Evolutionary conservation across 2,329 filamentous ascomycete species (phyloP).

Genomic region (Aspergillus pseudoterreus): DNA sequence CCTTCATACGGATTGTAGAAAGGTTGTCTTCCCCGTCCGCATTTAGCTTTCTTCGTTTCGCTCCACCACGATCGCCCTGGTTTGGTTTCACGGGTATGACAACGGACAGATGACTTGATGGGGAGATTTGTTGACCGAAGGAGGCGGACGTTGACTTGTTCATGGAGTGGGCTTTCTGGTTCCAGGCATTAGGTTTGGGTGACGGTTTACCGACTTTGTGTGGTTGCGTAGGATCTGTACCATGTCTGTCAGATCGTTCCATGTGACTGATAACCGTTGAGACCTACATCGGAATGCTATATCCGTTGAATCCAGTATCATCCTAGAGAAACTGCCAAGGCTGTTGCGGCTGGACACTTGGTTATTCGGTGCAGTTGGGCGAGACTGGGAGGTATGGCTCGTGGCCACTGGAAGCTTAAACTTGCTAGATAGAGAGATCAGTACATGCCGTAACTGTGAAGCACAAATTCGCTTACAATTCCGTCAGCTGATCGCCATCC

Average conservation of each 20-base stretch:
- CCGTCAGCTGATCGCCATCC: slow-evolving; percentile 58
- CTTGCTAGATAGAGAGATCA: slow-evolving; percentile 31
- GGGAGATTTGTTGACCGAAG: slow-evolving; percentile 18
- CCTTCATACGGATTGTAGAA: slow-evolving; percentile 59
- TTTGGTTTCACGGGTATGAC: slow-evolving; percentile 46
- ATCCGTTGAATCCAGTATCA: slow-evolving; percentile 49
- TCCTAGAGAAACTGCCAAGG: slow-evolving; percentile 53
- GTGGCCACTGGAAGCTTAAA: slow-evolving; percentile 37
- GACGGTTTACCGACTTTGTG: slow-evolving; percentile 19
- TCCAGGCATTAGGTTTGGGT: slow-evolving; percentile 20
- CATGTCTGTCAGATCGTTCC: slow-evolving; percentile 9
- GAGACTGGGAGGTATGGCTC: slow-evolving; percentile 17
- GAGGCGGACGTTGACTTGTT: slow-evolving; percentile 46
- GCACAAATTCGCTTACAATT: slow-evolving; percentile 35
- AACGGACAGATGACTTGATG: slow-evolving; percentile 40
- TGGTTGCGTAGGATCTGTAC: slow-evolving; percentile 32
- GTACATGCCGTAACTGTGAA: slow-evolving; percentile 6
- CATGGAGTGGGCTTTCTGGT: slow-evolving; percentile 17
- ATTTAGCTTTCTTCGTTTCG: slow-evolving; percentile 51
- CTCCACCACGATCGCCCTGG: slow-evolving; percentile 31
- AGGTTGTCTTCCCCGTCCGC: slow-evolving; percentile 54
- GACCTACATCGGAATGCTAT: slow-evolving; percentile 43
- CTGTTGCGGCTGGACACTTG: slow-evolving; percentile 23
- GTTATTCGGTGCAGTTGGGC: slow-evolving; percentile 16
- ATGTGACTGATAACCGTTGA: neutral